phyloP scores from a whole-genome alignment of 805 yeast genomes.

The Wickerhamomyces queroliae region DNA sequence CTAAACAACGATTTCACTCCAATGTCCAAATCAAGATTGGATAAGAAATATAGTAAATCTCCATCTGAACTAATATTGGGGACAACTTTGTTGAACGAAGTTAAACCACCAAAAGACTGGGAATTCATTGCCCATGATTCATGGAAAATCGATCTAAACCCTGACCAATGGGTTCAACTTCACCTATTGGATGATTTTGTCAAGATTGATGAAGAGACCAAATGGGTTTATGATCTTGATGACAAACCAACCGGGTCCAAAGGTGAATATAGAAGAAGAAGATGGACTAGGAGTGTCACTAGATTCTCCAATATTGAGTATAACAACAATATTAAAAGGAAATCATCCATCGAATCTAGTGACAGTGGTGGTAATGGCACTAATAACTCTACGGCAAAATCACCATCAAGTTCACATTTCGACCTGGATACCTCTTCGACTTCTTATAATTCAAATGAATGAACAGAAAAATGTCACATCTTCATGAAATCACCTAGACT shows the following conservation, averaged over 20 bases:
- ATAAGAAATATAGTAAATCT: not conserved
- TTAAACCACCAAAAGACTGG: constrained; percentile 60
- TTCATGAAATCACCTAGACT: constrained; percentile 48
- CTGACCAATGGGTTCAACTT: constrained; percentile 54
- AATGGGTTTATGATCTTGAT: constrained; percentile 75
- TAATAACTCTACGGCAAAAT: not conserved
- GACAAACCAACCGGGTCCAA: constrained; percentile 21
- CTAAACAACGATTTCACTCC: constrained; percentile 47
- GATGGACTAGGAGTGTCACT: constrained; percentile 50
- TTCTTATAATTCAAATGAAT: too few species aligned
- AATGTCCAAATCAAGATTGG: constrained; percentile 34
- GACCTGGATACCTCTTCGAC: constrained; percentile 1
- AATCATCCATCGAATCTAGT: not conserved
- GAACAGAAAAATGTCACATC: too few species aligned
- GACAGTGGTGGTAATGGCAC: not conserved
- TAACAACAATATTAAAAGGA: not conserved
- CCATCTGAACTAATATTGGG: constrained; percentile 1
- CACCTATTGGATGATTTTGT: constrained; percentile 47
- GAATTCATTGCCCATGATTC: constrained; percentile 34
- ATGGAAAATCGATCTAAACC: constrained; percentile 67
- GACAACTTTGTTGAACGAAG: constrained; percentile 22
- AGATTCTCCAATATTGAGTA: constrained; percentile 16
- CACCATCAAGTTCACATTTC: not conserved
- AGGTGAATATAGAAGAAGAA: constrained; percentile 48
- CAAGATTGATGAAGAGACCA: constrained; percentile 63